Percentiles rank a stretch among this genome's conserved stretches.
Evolutionary conservation across 1,139 yeast species (phyloP).

Genomic region (Casaregolazyma suthepensis): DNA sequence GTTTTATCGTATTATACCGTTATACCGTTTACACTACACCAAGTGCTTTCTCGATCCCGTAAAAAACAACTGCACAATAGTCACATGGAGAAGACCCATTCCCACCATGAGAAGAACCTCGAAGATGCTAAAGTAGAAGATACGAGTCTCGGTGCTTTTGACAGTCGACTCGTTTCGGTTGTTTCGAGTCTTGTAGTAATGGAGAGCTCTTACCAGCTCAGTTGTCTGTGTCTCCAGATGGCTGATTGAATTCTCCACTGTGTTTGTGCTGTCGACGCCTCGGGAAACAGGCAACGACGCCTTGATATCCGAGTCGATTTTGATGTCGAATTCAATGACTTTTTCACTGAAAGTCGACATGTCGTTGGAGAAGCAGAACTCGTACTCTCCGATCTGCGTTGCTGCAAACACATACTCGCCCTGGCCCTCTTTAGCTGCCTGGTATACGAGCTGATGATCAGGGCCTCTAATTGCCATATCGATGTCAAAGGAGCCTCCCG

Average conservation of each 20-base stretch:
- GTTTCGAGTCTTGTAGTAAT: slow-evolving; percentile 88
- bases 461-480: slow-evolving; percentile 75
- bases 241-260: slow-evolving; percentile 41
- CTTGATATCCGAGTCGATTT: slow-evolving; percentile 44
- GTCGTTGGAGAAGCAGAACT: slow-evolving; percentile 83
- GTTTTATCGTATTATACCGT: not conserved
- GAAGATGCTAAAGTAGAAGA: slow-evolving; percentile 74
- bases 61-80: slow-evolving; percentile 81
- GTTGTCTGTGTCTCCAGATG: slow-evolving; percentile 64
- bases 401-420: slow-evolving; percentile 81
- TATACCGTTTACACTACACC: slow-evolving; percentile 40
- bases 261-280: slow-evolving; percentile 51
- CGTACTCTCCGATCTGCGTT: slow-evolving; percentile 72
- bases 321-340: slow-evolving; percentile 82
- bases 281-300: slow-evolving; percentile 59
- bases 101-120: slow-evolving; percentile 79
- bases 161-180: slow-evolving; percentile 90
- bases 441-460: slow-evolving; percentile 48
- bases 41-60: slow-evolving; percentile 74
- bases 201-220: slow-evolving; percentile 57
- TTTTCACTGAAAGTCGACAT: slow-evolving; percentile 86
- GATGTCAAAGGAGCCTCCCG: slow-evolving; percentile 83
- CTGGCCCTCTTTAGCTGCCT: slow-evolving; percentile 66
- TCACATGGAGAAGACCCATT: slow-evolving; percentile 79
- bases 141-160: slow-evolving; percentile 77